phyloP scores from a whole-genome alignment of 2,329 filamentous ascomycete genomes.

The Fusarium avenaceum region DNA sequence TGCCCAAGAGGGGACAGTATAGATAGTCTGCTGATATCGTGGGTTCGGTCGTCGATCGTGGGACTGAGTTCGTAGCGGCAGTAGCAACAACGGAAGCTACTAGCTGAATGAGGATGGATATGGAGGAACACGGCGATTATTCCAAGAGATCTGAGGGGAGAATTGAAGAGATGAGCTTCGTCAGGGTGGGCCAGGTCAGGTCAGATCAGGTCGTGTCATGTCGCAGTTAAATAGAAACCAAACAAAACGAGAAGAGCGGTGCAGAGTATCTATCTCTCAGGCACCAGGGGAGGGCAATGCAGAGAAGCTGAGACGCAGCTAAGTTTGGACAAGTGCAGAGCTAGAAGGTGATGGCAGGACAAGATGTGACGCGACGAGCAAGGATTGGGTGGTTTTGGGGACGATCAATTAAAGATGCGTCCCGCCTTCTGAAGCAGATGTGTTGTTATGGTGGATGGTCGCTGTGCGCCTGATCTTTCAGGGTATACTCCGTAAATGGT shows the following conservation, averaged over 20 bases:
- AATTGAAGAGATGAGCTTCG: conserved; percentile 11
- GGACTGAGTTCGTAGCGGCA: conserved; percentile 20
- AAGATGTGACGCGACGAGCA: conserved; percentile 43
- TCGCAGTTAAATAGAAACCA: conserved; percentile 10
- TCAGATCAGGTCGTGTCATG: conserved; percentile 22
- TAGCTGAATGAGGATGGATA: not conserved
- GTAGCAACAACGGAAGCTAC: not conserved
- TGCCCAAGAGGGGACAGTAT: conserved; percentile 29
- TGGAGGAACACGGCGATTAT: conserved; percentile 1
- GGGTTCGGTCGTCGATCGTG: conserved; percentile 21
- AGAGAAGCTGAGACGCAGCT: conserved; percentile 27
- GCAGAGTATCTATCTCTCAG: conserved; percentile 5
- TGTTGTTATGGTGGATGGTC: conserved; percentile 24
- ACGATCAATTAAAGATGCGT: conserved; percentile 43
- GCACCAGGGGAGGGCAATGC: conserved; percentile 6
- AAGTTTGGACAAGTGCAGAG: conserved; percentile 22
- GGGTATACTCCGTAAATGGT: conserved; percentile 9
- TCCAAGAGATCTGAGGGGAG: conserved; percentile 9
- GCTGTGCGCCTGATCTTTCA: conserved; percentile 29
- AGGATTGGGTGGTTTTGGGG: conserved; percentile 43
- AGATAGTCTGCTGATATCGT: conserved; percentile 24
- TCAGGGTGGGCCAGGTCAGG: conserved; percentile 14
- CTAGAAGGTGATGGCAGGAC: conserved; percentile 40
- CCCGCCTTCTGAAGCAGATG: conserved; percentile 14
- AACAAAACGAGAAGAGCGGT: conserved; percentile 9